These are phyloP conservation scores for Aspergillus heteromorphus DNA, from an alignment of 495 filamentous ascomycete species.

Conservation along the genomic window DNA sequence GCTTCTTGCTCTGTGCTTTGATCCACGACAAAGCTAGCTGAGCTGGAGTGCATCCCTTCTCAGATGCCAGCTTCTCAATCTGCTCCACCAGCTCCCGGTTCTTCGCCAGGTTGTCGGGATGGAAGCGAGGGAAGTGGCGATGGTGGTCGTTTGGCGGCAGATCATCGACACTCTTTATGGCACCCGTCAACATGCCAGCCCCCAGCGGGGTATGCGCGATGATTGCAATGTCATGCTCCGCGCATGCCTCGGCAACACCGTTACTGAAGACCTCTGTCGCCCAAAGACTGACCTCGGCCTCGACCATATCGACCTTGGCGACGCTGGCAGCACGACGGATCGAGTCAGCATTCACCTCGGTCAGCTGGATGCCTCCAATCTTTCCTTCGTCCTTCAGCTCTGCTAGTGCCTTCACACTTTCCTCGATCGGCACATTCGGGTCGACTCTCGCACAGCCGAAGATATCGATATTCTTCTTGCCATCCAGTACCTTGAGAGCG, in stretches of 20 bases:
- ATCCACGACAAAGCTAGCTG: slow-evolving; percentile 73
- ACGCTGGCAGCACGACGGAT: slow-evolving; percentile 59
- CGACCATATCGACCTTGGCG: slow-evolving; percentile 56
- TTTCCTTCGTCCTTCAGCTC: slow-evolving; percentile 41
- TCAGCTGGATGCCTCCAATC: slow-evolving; percentile 55
- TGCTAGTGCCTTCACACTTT: slow-evolving; percentile 40
- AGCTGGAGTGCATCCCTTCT: slow-evolving; percentile 59
- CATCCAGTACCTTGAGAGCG: slow-evolving; percentile 50
- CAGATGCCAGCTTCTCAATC: slow-evolving; percentile 55
- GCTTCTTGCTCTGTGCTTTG: slow-evolving; percentile 37
- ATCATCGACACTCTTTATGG: slow-evolving; percentile 53
- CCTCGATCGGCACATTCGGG: slow-evolving; percentile 48
- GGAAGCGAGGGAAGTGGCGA: slow-evolving; percentile 54
- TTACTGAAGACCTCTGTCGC: slow-evolving; percentile 54
- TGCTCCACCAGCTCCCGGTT: slow-evolving; percentile 60
- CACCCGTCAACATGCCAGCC: slow-evolving; percentile 47
- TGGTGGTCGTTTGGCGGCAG: slow-evolving; percentile 45
- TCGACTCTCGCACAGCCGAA: slow-evolving; percentile 68
- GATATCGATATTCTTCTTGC: slow-evolving; percentile 67
- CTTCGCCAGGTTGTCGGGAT: slow-evolving; percentile 56
- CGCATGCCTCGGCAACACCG: slow-evolving; percentile 59
- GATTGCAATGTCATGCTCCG: slow-evolving; percentile 55
- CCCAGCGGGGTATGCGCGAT: slow-evolving; percentile 54
- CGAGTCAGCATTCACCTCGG: slow-evolving; percentile 56
- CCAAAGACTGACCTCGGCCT: slow-evolving; percentile 65